Evolutionary conservation across 441 rosid genomes (phyloP).

Genomic region (Arabidopsis hybrid): DNA sequence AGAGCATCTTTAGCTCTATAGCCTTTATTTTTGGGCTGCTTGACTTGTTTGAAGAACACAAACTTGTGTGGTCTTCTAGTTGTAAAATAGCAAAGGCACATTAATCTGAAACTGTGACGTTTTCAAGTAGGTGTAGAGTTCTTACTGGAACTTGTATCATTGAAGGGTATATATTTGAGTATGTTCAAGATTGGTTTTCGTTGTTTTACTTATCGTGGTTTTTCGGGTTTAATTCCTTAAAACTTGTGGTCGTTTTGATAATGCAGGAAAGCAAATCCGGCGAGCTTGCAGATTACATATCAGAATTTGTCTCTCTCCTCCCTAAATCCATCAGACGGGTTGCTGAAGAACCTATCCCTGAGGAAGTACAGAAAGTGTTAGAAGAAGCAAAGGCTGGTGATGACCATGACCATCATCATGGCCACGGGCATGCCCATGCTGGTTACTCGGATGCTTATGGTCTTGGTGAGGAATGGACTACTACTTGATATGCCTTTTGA

Average conservation of each 20-base stretch:
- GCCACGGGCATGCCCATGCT: conserved; percentile 49
- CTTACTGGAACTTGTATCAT: not conserved
- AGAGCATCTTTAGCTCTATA: not conserved
- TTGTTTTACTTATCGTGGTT: not conserved
- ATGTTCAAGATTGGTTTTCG: not conserved
- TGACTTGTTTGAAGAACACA: not conserved
- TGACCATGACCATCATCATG: conserved; percentile 51
- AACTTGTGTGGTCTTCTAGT: not conserved
- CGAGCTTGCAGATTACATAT: conserved; percentile 67
- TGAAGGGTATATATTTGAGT: not conserved
- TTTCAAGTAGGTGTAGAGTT: not conserved
- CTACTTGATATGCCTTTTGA: conserved; percentile 37
- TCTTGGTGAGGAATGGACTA: conserved; percentile 74
- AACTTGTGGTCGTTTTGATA: conserved; percentile 15
- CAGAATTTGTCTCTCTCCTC: conserved; percentile 63
- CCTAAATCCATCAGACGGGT: conserved; percentile 64
- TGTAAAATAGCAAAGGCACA: not conserved
- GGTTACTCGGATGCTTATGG: conserved; percentile 68
- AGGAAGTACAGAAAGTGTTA: conserved; percentile 65
- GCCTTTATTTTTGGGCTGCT: conserved; percentile 9
- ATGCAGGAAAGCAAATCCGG: conserved; percentile 68
- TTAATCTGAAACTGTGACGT: not conserved
- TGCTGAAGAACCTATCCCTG: conserved; percentile 66
- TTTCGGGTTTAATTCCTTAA: not conserved
- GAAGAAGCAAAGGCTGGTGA: conserved; percentile 59